Evolutionary conservation across 768 basidiomycete species (phyloP).

Genomic region (Artomyces pyxidatus): DNA sequence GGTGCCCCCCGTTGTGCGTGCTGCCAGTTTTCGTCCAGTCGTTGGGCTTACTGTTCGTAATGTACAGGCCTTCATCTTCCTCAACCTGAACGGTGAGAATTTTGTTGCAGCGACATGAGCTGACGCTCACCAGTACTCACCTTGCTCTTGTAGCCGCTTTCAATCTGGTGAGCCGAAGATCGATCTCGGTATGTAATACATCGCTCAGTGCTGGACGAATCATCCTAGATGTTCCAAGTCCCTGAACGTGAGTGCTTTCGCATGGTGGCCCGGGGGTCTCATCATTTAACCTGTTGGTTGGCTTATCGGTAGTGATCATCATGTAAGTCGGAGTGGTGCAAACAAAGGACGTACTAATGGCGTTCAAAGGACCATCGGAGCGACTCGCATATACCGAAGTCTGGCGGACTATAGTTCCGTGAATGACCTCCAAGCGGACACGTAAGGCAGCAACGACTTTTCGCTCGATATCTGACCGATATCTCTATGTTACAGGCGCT

Average conservation of each 20-base stretch:
- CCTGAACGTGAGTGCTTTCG: slow-evolving; percentile 8
- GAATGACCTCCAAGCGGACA: not conserved
- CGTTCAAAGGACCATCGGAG: slow-evolving; percentile 1
- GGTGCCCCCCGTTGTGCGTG: slow-evolving; percentile 8
- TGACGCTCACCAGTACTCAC: not conserved
- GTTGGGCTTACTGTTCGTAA: not conserved
- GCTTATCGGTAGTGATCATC: slow-evolving; percentile 6
- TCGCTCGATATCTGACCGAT: too few species aligned
- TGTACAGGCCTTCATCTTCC: slow-evolving; percentile 6
- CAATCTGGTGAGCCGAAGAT: too few species aligned
- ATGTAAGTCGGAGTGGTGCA: not conserved
- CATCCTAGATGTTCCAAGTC: slow-evolving; percentile 7
- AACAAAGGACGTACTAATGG: not conserved
- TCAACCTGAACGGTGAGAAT: slow-evolving; percentile 8
- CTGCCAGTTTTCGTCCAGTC: not conserved
- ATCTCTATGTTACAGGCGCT: too few species aligned
- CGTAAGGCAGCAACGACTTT: too few species aligned
- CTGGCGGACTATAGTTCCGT: slow-evolving; percentile 11
- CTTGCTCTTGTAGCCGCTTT: too few species aligned
- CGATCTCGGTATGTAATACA: not conserved
- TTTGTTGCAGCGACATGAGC: not conserved
- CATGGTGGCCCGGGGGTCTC: not conserved
- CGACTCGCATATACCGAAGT: slow-evolving; percentile 11
- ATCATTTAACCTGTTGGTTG: not conserved
- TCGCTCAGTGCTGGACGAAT: slow-evolving; percentile 4